Conservation (phyloP, 2,329 filamentous ascomycete species). For the Fusarium continuum region DNA sequence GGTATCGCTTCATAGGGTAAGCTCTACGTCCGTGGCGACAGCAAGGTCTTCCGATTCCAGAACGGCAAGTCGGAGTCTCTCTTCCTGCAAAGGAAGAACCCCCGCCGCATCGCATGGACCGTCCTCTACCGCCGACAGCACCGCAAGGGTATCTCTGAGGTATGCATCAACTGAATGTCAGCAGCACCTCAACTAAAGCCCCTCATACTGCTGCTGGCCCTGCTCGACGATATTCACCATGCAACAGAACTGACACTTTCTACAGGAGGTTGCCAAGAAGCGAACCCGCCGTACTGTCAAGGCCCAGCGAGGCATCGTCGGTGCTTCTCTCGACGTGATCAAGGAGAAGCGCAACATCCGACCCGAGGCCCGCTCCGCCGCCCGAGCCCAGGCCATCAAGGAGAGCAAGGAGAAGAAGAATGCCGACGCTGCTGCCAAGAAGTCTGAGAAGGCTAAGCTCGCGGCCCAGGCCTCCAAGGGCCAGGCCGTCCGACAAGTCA, state of each 20-base stretch:
- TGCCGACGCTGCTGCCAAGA: slow-evolving; percentile 88
- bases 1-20: slow-evolving; percentile 76
- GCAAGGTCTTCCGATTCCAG: slow-evolving; percentile 99
- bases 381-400: slow-evolving; percentile 90
- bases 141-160: slow-evolving; percentile 99
- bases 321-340: slow-evolving; percentile 99
- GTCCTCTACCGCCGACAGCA: slow-evolving; percentile 98
- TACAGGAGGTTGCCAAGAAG: slow-evolving; percentile 99
- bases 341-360: slow-evolving; percentile 97
- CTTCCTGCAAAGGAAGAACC: slow-evolving; percentile 99
- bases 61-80: slow-evolving; percentile 99
- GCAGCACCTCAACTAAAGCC: neutral
- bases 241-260: slow-evolving; percentile 52
- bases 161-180: slow-evolving; percentile 61
- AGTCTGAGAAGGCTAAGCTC: slow-evolving; percentile 98
- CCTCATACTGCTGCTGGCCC: neutral
- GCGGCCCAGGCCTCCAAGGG: slow-evolving; percentile 80
- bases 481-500: slow-evolving; percentile 80
- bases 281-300: slow-evolving; percentile 98
- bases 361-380: slow-evolving; percentile 93
- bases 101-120: slow-evolving; percentile 98
- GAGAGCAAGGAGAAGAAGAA: slow-evolving; percentile 99
- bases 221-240: neutral
- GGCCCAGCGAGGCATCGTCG: slow-evolving; percentile 98
- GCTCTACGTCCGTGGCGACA: slow-evolving; percentile 99